Evolutionary conservation across 257 asterid species (phyloP), one percentile per base, ranked within the genome.

Genomic region (Paulownia fortunei): DNA sequence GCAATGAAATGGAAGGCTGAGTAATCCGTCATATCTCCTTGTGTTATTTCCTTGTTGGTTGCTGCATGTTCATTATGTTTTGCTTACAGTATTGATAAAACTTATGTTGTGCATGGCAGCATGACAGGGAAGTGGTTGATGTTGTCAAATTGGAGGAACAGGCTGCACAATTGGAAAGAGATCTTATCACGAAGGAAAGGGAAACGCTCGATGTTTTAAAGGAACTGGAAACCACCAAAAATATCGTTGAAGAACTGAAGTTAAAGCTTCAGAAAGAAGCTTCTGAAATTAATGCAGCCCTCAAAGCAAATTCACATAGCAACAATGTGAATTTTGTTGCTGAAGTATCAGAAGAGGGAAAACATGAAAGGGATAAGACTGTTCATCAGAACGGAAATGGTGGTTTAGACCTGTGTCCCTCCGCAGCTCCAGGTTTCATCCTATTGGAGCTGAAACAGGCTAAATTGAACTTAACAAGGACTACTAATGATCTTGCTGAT

Each of bases 371-470:
- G 8, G 51, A 46, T 46, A 32, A 19, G 9, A 16, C 27, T 26
- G 59, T 26, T 19, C 54, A 61, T 70, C 79, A 78, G 13, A 54
- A 76, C 11, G 82, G 78, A 12, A 51, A 1, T 10, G 65, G 47
- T 39, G 80, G 81, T 68, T 59, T 73, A 0, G 76, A 74, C 70
- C 74, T 70, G 13, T 84, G 82, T 61, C 94, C 92, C 37, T 86
- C 94, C 1, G 78, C 91, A 10, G 88, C 91, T 63, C 94, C 97
- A 0, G 91, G 92, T 26, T 81, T 83, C 73, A 91, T 93, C 64
- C 77, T 96, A 32, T 55, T 87, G 81, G 98, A 92, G 79, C 85
- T 96, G 80, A 88, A 91, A 74, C 96, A 88, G 82, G 99, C 99
- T 16, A 92, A 92, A 80, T 56, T 86, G 19, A 87, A 90, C 85